Percentiles rank a stretch among this genome's conserved stretches.
Evolutionary conservation across 2,329 filamentous ascomycete species (phyloP).

Genomic region (Xylariaceae sp.): DNA sequence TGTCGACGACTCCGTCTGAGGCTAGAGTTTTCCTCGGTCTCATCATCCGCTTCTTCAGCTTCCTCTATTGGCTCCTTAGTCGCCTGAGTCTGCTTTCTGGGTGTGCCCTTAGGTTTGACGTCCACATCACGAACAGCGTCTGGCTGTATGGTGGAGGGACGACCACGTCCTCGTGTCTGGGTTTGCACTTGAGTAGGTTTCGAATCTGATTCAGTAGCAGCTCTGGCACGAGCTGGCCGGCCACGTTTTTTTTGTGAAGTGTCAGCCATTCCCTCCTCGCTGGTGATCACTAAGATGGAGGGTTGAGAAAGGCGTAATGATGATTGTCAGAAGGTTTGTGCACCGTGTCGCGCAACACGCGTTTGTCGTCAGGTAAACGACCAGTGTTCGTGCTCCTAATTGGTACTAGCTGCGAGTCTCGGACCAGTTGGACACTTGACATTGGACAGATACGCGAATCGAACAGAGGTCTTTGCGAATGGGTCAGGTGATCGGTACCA

Average conservation of each 20-base stretch:
- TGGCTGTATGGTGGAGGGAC: conserved; percentile 13
- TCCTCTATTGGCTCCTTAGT: conserved; percentile 14
- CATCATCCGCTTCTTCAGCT: conserved; percentile 29
- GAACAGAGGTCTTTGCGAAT: too few species aligned
- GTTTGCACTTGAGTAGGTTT: conserved; percentile 13
- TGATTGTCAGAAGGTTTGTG: too few species aligned
- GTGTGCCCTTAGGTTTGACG: conserved; percentile 9
- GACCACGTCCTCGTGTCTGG: conserved; percentile 27
- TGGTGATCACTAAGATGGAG: conserved; percentile 15
- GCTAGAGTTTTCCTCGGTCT: conserved; percentile 27
- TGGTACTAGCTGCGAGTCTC: too few species aligned
- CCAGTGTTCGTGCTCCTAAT: too few species aligned
- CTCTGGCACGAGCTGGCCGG: conserved; percentile 16
- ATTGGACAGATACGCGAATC: too few species aligned
- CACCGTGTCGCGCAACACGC: too few species aligned
- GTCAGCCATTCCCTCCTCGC: conserved; percentile 8
- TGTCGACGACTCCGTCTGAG: conserved; percentile 23
- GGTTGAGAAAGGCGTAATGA: conserved; percentile 2
- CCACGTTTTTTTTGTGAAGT: conserved; percentile 24
- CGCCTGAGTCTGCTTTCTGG: conserved; percentile 7
- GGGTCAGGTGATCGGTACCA: too few species aligned
- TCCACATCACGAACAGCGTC: conserved; percentile 3
- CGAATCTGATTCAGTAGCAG: conserved; percentile 16
- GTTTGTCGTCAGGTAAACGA: too few species aligned
- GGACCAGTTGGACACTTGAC: too few species aligned